Conservation (phyloP, 805 yeast species). For the Pichia cephalocereana region DNA sequence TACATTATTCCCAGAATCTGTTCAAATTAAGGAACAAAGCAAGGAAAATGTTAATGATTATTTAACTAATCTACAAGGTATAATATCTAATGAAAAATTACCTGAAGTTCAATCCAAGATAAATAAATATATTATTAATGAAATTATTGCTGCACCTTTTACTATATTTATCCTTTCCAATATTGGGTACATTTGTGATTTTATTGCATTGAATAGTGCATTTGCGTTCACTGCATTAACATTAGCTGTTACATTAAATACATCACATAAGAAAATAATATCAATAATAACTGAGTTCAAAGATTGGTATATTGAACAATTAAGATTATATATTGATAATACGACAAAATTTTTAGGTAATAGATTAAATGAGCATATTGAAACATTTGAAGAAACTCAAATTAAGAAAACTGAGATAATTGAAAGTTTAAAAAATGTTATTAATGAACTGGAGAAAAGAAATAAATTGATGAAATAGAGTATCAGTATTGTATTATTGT, state of each 20-base stretch:
- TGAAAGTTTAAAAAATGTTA: slow-evolving; percentile 7
- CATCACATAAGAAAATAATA: slow-evolving; percentile 16
- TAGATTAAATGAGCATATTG: slow-evolving; percentile 12
- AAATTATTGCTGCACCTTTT: slow-evolving; percentile 19
- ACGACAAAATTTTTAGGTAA: slow-evolving; percentile 13
- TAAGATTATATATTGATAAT: slow-evolving; percentile 20
- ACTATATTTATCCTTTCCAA: slow-evolving; percentile 19
- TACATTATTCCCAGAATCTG: slow-evolving; percentile 11
- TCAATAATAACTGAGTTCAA: slow-evolving; percentile 14
- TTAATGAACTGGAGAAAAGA: slow-evolving; percentile 9
- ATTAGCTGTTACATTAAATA: slow-evolving; percentile 20
- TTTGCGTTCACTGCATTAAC: slow-evolving; percentile 22
- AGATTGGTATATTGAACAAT: slow-evolving; percentile 18
- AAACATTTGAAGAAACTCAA: slow-evolving; percentile 9
- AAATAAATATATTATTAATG: slow-evolving; percentile 16
- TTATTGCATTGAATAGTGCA: slow-evolving; percentile 20
- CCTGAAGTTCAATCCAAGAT: slow-evolving; percentile 21
- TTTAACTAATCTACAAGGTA: neutral
- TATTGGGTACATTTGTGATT: slow-evolving; percentile 20
- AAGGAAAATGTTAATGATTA: neutral
- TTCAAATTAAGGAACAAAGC: neutral
- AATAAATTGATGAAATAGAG: slow-evolving; percentile 5
- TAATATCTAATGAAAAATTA: slow-evolving; percentile 13
- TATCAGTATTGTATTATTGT: neutral
- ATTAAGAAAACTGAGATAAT: slow-evolving; percentile 8